Percentiles rank a stretch among this genome's conserved stretches.
phyloP scores from a whole-genome alignment of 1,284 basidiomycete genomes.

The Microbotryum lychnidis-dioicae region DNA sequence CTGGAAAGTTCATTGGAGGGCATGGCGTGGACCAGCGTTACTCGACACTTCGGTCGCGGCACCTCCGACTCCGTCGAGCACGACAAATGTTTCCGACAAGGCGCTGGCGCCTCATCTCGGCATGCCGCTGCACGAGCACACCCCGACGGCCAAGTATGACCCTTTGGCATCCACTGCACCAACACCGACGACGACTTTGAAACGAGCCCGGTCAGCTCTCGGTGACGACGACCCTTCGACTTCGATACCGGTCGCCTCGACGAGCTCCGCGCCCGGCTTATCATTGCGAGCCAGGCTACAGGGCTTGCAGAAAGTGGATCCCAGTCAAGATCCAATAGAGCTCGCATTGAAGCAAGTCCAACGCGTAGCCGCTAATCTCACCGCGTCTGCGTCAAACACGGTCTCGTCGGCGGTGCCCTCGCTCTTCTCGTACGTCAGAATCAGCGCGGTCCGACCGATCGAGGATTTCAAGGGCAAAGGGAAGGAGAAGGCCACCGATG shows the following conservation, averaged over 20 bases:
- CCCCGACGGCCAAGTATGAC: background rate
- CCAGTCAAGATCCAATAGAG: slow-evolving; percentile 2
- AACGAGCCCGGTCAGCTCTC: background rate
- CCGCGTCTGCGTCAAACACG: background rate
- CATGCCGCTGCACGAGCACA: background rate
- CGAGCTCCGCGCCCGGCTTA: background rate
- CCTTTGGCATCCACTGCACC: background rate
- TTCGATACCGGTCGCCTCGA: background rate
- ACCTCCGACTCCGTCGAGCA: background rate
- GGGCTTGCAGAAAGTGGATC: background rate
- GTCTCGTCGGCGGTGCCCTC: background rate
- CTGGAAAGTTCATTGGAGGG: slow-evolving; percentile 19
- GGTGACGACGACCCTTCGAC: background rate
- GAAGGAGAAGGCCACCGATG: slow-evolving; percentile 1
- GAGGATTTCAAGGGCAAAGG: slow-evolving; percentile 10
- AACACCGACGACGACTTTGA: slow-evolving; percentile 21
- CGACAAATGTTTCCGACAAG: background rate
- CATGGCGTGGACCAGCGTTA: slow-evolving; percentile 20
- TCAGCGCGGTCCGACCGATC: background rate
- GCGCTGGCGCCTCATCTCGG: slow-evolving; percentile 3
- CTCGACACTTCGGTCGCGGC: background rate
- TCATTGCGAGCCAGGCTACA: slow-evolving; percentile 2
- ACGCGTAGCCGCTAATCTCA: background rate
- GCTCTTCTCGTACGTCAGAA: background rate
- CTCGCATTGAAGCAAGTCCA: background rate